A percentile compares a stretch with the other conserved stretches of the same genome.
Conservation (phyloP, 371 early-diverging fungal genomes). For the Apophysomyces variabilis region DNA sequence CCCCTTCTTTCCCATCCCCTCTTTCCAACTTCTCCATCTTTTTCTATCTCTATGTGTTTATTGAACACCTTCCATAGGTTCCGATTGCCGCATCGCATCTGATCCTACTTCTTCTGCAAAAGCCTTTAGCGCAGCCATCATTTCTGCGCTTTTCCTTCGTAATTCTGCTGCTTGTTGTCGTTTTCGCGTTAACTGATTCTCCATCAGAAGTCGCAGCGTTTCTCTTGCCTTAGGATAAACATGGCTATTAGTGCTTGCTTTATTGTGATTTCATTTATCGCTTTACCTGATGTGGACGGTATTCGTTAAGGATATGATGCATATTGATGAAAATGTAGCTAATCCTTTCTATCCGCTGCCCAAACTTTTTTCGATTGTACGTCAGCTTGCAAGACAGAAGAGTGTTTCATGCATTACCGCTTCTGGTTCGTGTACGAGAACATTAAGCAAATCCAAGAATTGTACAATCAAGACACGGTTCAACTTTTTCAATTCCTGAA, state of each 20-base stretch:
- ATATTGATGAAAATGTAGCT: slow-evolving; percentile 74
- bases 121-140: slow-evolving; percentile 16
- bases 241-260: not conserved
- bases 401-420: slow-evolving; percentile 37
- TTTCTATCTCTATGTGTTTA: not conserved
- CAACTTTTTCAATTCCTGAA: slow-evolving; percentile 73
- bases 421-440: slow-evolving; percentile 58
- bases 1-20: not conserved
- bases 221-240: slow-evolving; percentile 57
- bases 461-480: slow-evolving; percentile 75
- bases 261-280: not conserved
- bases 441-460: slow-evolving; percentile 66
- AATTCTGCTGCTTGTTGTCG: slow-evolving; percentile 55
- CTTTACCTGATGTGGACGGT: slow-evolving; percentile 70
- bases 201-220: slow-evolving; percentile 72
- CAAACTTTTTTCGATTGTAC: slow-evolving; percentile 42
- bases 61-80: not conserved
- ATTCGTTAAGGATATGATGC: slow-evolving; percentile 76
- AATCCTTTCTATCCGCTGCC: slow-evolving; percentile 62
- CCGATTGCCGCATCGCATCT: not conserved
- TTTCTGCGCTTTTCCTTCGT: slow-evolving; percentile 33
- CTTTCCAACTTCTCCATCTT: not conserved
- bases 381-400: not conserved
- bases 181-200: slow-evolving; percentile 67
- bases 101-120: slow-evolving; percentile 20